Base-by-base conservation (phyloP, 257 asterid species). In the Przewalskia tangutica region DNA sequence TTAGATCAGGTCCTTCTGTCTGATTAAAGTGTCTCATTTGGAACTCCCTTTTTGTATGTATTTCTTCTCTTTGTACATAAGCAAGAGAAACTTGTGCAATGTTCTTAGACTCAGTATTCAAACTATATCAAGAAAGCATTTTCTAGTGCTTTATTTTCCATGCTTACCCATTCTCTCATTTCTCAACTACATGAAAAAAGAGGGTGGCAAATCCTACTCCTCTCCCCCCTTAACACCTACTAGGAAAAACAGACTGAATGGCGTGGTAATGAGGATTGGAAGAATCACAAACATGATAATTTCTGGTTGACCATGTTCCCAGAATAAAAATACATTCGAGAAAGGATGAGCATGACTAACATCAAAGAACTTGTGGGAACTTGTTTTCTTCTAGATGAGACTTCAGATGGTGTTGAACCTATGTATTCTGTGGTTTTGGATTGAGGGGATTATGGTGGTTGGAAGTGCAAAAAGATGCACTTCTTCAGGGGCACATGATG, bases 1-100 rank as follows among this genome's bases (percentile, higher is more conserved):
- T 95, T 18, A 87, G 97, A 89, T 90, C 93, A 42, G 93, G 97
- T 60, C 97, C 94, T 84, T 86, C 90, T 83, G 91, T 91, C 83
- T 95, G 87, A 93, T 79, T 42, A 8, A 1, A 2, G 6, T n/a
- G 58, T 23, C 1, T 4, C 59, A n/a, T 46, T n/a, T 63, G 44
- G 2, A 63, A 63, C 56, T 53, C 58, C 66, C 66, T 46, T 70
- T 68, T 75, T 59, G 79, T 75, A 71, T 46, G 78, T 73, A 73
- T 23, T 12, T 13, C 60, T 23, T 23, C 62, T 73, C 44, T 0
- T 71, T 88, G 89, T 88, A 88, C 85, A 89, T 73, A 23, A 46
- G 44, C 79, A 46, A 48, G 79, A 73, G 23, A 50, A 46, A 23
- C 18, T 23, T 73, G 62, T 48, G 60, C 44, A 73, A 73, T 73